phyloP scores from a whole-genome alignment of 2,329 filamentous ascomycete species.

The Scedosporium apiospermum region DNA sequence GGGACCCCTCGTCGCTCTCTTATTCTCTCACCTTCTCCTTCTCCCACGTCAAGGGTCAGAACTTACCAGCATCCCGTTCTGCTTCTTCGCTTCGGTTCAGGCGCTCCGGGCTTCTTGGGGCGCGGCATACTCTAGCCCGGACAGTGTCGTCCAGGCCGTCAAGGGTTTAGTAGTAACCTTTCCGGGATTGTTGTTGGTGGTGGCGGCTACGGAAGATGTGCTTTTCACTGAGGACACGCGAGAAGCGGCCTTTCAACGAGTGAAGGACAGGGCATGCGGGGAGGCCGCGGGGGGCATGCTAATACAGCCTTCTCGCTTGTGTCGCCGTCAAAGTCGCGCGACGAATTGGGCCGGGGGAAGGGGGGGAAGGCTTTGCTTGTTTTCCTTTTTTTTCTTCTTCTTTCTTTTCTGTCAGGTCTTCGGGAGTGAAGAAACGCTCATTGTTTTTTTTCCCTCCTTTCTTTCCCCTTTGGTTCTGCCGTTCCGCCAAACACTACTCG shows the following conservation, averaged over 20 bases:
- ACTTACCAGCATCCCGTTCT: constrained; percentile 36
- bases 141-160: constrained; percentile 1
- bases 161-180: not conserved
- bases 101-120: constrained; percentile 30
- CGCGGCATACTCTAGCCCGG: constrained; percentile 26
- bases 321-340: not conserved
- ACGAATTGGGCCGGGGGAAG: not conserved
- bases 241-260: not conserved
- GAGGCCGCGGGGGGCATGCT: not conserved
- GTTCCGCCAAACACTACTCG: not conserved
- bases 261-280: not conserved
- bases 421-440: not conserved
- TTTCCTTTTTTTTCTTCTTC: not conserved
- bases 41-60: constrained; percentile 1
- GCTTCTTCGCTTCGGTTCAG: constrained; percentile 34
- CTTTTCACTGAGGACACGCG: constrained; percentile 2
- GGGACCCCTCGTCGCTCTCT: not conserved
- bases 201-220: not conserved
- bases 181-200: not conserved
- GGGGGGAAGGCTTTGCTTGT: not conserved
- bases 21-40: not conserved
- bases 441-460: not conserved
- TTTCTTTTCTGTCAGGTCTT: not conserved
- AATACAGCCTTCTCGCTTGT: not conserved
- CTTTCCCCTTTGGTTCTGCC: not conserved